Evolutionary conservation across 2,329 filamentous ascomycete species (phyloP), one percentile per base, ranked within the genome.

Genomic region (Arthroderma sp.): DNA sequence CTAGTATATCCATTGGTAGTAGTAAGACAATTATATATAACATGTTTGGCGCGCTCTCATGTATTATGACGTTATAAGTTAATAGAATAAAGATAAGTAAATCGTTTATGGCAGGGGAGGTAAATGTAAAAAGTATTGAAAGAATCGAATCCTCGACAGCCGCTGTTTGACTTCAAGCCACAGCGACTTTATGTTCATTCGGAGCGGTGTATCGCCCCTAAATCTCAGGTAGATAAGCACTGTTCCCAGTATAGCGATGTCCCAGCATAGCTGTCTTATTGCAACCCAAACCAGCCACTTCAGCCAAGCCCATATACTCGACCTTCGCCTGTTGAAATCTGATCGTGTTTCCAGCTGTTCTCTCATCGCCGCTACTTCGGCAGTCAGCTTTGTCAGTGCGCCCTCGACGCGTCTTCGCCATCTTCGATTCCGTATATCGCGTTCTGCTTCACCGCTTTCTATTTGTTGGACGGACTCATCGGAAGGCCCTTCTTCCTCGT

Each of bases 341-440:
- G 83, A 73, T 0, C 85, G 80, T 0, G 78, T 75, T 44, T 86
- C 82, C 53, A 96, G 82, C 59, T 96, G 88, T 64, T 98, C 91
- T 32, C 91, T 77, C 50, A 96, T 66, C 0, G 91, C 91, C 1
- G 91, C 88, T 30, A 98, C 78, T 65, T 98, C 91, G 10, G 87
- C 83, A 4, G 88, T 94, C 66, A 96, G 80, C 54, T 87, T 85
- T 45, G 89, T 85, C 46, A 96, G 72, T 22, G 86, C 85, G 37
- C 80, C 76, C 66, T 96, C 89, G 50, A 96, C 82, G 54, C 83
- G 80, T 48, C 77, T 80, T 42, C 83, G 80, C 86, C 87, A 94
- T 56, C 77, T 79, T 49, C 67, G 63, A 52, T 73, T 69, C 27
- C 53, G 50, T 8, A 50, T 48, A 32, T 53, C 54, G 43, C 55